These are phyloP conservation scores for Thermothelomyces thermophilus DNA, from an alignment of 2,329 filamentous ascomycete genomes.

Conservation along the genomic window DNA sequence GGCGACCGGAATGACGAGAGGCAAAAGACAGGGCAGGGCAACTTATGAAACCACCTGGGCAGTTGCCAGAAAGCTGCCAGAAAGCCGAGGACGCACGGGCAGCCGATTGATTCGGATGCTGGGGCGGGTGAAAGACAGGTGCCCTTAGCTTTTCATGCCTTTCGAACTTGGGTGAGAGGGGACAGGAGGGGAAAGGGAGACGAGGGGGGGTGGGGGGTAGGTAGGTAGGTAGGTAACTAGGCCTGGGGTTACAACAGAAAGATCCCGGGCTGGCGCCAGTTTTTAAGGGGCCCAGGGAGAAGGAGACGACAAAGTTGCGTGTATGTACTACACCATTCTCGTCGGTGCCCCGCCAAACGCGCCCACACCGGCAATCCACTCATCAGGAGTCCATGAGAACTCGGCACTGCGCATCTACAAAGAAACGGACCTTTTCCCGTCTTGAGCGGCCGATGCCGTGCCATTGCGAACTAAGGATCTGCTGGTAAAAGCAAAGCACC, in stretches of 20 bases:
- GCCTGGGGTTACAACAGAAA: constrained; percentile 2
- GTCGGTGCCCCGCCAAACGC: constrained; percentile 2
- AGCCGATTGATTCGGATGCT: constrained; percentile 10
- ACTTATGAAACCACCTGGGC: too few relatives aligned
- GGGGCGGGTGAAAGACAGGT: constrained; percentile 1
- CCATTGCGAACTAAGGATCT: not conserved
- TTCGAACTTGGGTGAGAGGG: constrained; percentile 3
- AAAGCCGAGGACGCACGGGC: constrained; percentile 7
- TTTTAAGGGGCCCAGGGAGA: not conserved
- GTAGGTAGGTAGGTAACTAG: too few relatives aligned
- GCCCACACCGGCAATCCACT: not conserved
- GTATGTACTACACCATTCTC: too few relatives aligned
- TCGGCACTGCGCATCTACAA: not conserved
- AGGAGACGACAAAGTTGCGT: not conserved
- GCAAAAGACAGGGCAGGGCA: not conserved
- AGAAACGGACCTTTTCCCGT: not conserved
- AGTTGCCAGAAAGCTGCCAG: not conserved
- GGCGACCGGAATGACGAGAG: not conserved
- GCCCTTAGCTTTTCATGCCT: constrained; percentile 9
- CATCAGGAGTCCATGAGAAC: not conserved
- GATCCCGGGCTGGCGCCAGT: constrained; percentile 2
- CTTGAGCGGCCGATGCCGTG: not conserved
- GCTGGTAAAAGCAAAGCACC: constrained; percentile 5
- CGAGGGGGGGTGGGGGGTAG: too few relatives aligned
- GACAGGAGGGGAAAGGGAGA: not conserved